Percentiles rank a stretch among this genome's conserved stretches.
These are phyloP conservation scores for Oryza longistaminata DNA, from an alignment of 176 grass and related monocot species.

Conservation along the genomic window DNA sequence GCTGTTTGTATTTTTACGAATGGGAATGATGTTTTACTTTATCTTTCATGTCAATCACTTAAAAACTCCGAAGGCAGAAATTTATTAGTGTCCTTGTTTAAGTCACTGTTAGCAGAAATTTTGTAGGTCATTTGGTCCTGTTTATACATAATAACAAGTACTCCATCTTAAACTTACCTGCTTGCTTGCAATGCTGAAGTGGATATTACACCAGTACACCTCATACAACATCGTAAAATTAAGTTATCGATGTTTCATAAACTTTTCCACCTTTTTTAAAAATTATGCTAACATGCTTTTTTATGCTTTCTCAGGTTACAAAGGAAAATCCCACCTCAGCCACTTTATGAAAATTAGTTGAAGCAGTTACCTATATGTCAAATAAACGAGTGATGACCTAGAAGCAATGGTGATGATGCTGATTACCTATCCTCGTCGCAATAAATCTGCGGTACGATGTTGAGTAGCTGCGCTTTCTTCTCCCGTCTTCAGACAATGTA, in stretches of 20 bases:
- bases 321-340: constrained; percentile 59
- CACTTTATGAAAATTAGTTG: constrained; percentile 56
- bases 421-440: neutral
- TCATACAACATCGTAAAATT: neutral
- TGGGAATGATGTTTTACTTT: neutral
- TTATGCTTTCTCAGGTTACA: constrained; percentile 60
- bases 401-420: neutral
- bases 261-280: neutral
- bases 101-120: neutral
- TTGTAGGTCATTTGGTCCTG: neutral
- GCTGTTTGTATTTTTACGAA: neutral
- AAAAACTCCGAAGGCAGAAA: neutral
- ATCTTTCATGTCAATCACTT: neutral
- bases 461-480: neutral
- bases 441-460: neutral
- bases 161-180: neutral
- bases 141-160: neutral
- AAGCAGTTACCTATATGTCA: neutral
- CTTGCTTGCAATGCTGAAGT: neutral
- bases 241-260: neutral
- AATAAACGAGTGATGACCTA: neutral
- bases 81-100: neutral
- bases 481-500: neutral
- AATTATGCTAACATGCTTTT: neutral
- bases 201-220: neutral